These are phyloP conservation scores for Rhodotorula sp. DNA, from an alignment of 1,284 basidiomycete genomes.

Conservation along the genomic window DNA sequence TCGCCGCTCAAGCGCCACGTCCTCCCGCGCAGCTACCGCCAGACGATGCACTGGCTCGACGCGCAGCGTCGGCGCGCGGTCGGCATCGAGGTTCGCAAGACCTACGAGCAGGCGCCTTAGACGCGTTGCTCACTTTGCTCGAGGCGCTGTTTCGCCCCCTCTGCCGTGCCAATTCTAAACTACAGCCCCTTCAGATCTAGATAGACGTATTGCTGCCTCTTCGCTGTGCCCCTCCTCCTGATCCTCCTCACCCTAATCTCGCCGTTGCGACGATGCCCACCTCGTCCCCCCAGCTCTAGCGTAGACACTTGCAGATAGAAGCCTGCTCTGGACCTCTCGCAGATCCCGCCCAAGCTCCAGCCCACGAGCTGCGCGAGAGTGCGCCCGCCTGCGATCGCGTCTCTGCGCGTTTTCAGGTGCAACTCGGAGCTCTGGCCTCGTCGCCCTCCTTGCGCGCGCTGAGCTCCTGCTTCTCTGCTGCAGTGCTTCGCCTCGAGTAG, in stretches of 20 bases:
- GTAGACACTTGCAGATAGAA: background rate
- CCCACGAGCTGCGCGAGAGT: background rate
- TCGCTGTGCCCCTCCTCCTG: background rate
- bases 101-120: conserved; percentile 16
- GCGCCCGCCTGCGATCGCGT: background rate
- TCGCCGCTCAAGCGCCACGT: conserved; percentile 41
- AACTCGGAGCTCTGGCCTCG: too few relatives aligned
- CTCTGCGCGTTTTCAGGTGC: background rate
- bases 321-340: background rate
- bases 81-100: conserved; percentile 32
- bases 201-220: background rate
- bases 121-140: background rate
- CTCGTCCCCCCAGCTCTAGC: too few relatives aligned
- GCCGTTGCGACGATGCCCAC: background rate
- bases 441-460: too few relatives aligned
- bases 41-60: conserved; percentile 41
- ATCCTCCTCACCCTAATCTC: too few relatives aligned
- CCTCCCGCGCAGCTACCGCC: conserved; percentile 35
- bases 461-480: too few relatives aligned
- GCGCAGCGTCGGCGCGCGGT: conserved; percentile 31
- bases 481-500: background rate
- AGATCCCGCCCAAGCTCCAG: background rate
- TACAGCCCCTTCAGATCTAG: too few relatives aligned
- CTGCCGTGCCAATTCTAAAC: background rate
- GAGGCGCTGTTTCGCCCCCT: too few relatives aligned